phyloP scores from a whole-genome alignment of 1,139 yeast species.

The Debaryomyces fabryi region DNA sequence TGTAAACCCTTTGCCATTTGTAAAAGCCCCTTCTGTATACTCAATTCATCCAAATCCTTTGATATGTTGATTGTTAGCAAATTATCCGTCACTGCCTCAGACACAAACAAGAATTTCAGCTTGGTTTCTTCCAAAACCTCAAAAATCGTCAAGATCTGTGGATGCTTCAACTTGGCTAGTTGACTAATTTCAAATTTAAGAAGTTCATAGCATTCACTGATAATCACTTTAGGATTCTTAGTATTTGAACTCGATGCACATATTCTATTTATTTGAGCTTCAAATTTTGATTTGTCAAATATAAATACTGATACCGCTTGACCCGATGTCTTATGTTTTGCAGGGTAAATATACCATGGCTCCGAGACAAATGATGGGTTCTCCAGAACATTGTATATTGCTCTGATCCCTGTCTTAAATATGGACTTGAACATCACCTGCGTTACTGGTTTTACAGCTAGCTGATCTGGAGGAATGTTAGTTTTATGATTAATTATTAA shows the following conservation, averaged over 20 bases:
- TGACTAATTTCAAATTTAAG: slow-evolving; percentile 59
- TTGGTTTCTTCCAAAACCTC: slow-evolving; percentile 91
- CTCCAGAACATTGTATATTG: slow-evolving; percentile 71
- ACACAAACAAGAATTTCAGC: slow-evolving; percentile 76
- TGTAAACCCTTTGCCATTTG: slow-evolving; percentile 79
- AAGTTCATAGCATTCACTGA: slow-evolving; percentile 44
- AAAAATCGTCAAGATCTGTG: slow-evolving; percentile 76
- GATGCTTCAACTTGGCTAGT: slow-evolving; percentile 82
- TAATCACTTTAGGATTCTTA: slow-evolving; percentile 41
- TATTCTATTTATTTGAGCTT: slow-evolving; percentile 53
- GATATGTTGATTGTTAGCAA: slow-evolving; percentile 49
- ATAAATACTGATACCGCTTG: slow-evolving; percentile 78
- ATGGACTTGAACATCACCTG: slow-evolving; percentile 38
- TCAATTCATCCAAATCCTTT: slow-evolving; percentile 60
- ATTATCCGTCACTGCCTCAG: slow-evolving; percentile 72
- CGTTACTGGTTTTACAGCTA: neutral
- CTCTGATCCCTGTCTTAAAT: slow-evolving; percentile 68
- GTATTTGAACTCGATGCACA: slow-evolving; percentile 48
- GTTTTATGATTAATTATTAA: neutral
- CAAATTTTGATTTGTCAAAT: slow-evolving; percentile 81
- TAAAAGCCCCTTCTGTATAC: slow-evolving; percentile 82
- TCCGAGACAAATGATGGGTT: slow-evolving; percentile 76
- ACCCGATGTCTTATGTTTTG: slow-evolving; percentile 64
- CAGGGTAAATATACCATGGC: slow-evolving; percentile 87
- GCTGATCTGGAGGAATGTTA: neutral